Base-by-base conservation (phyloP, 345 rosid genomes). In the Eucalyptus polyanthemos region DNA sequence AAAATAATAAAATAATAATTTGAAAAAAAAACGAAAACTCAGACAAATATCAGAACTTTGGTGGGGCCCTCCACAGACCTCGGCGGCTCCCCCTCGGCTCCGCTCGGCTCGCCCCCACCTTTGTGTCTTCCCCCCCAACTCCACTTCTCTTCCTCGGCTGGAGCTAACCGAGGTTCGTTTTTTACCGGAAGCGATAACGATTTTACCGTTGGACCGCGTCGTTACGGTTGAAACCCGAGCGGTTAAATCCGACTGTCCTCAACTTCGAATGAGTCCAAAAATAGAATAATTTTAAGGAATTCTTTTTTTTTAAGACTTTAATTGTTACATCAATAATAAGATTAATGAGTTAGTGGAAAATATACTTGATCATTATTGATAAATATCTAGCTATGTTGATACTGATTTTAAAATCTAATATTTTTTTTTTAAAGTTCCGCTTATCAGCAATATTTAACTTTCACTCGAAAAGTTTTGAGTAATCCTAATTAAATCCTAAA, bases 381-480 rank as follows among this genome's bases (percentile, higher is more conserved):
- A 17, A 69, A 34, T 17, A 3, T 37, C 4, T 65, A 6, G 19
- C 4, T 2, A 6, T 4, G 16, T 12, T 1, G 3, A 65, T n/a
- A 4, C 6, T 4, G 10, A 65, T 65, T n/a, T 65, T 29, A 14
- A n/a, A 65, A 9, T 76, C 1, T 49, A 49, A 49, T 49, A 3
- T 25, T 4, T 1, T 4, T 34, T 17, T 34, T 69, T 37, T 72
- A 3, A n/a, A 34, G 3, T 4, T 6, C 0, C 1, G 0, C 4
- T 13, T 24, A 24, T 76, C 3, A 1, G 8, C 0, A 3, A 72
- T 17, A 5, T 37, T 72, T 14, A 19, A 37, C 45, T 72, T 37
- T 21, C 12, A 1, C 14, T 6, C 14, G 1, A 19, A 37, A 72
- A 5, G 2, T 19, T 19, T 19, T 7, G 8, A 34, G 4, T 5